Evolutionary conservation across 495 filamentous ascomycete species (phyloP).

Genomic region (Tuber indicum): DNA sequence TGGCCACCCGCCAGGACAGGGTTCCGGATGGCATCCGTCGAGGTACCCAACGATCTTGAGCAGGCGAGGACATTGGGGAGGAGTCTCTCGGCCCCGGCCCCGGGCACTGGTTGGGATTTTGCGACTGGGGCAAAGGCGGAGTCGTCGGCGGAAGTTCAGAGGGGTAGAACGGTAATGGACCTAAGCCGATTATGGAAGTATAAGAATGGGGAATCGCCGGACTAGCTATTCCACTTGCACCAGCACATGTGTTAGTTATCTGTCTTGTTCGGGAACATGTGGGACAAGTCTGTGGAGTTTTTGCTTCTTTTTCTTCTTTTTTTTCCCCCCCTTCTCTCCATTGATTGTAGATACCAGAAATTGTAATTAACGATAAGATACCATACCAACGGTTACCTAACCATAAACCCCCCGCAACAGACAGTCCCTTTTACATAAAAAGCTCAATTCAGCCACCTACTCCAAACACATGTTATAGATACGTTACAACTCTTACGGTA

Average conservation of each 20-base stretch:
- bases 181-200: slow-evolving; percentile 69
- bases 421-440: background rate
- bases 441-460: background rate
- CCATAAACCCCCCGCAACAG: background rate
- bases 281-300: background rate
- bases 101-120: background rate
- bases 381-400: background rate
- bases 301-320: background rate
- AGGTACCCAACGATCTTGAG: background rate
- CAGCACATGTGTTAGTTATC: background rate
- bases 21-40: background rate
- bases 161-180: slow-evolving; percentile 53
- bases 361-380: background rate
- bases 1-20: background rate
- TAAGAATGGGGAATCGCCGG: slow-evolving; percentile 58
- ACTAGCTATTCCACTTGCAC: background rate
- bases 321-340: background rate
- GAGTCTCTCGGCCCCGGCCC: background rate
- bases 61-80: background rate
- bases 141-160: background rate
- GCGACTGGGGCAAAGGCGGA: background rate
- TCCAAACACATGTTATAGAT: background rate
- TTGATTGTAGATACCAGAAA: background rate
- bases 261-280: background rate
- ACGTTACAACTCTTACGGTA: background rate